Percentiles rank a stretch among this genome's conserved stretches.
Conservation (phyloP, 1,284 basidiomycete species). For the Trametes polyzona region DNA sequence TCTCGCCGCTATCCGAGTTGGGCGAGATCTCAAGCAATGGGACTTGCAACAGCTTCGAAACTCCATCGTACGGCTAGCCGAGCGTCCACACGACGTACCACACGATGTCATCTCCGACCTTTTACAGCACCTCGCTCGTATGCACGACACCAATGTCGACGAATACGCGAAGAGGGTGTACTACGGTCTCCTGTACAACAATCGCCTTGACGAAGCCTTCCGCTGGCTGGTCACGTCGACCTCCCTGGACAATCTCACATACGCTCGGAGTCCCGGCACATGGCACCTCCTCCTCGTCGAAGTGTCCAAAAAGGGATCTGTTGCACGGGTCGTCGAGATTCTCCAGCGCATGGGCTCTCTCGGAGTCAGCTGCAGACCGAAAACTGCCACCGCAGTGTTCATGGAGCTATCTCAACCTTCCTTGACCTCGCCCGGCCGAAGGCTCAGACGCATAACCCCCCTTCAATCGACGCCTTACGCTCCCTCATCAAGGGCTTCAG, state of each 20-base stretch:
- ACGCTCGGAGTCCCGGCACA: background rate
- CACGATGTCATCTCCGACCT: too few species aligned
- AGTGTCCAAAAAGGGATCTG: too few species aligned
- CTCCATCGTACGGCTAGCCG: slow-evolving; percentile 7
- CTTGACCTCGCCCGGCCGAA: background rate
- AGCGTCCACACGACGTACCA: background rate
- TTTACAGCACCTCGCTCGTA: background rate
- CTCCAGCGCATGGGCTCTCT: slow-evolving; percentile 15
- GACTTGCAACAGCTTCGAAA: background rate
- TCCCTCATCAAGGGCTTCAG: slow-evolving; percentile 10
- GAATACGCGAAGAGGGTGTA: slow-evolving; percentile 27
- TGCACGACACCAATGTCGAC: background rate
- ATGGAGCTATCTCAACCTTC: slow-evolving; percentile 16
- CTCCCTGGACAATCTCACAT: slow-evolving; percentile 42
- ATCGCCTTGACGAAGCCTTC: slow-evolving; percentile 11
- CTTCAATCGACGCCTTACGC: slow-evolving; percentile 21
- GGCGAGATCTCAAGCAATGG: too few species aligned
- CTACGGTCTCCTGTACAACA: slow-evolving; percentile 5
- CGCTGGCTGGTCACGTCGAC: slow-evolving; percentile 56
- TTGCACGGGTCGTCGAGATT: slow-evolving; percentile 1
- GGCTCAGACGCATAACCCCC: too few species aligned
- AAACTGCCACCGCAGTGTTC: slow-evolving; percentile 22
- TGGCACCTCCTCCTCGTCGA: slow-evolving; percentile 56
- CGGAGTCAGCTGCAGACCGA: slow-evolving; percentile 4
- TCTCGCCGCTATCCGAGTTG: background rate